Evolutionary conservation across 345 rosid genomes (phyloP).

Genomic region (Rhodamnia rubescens): DNA sequence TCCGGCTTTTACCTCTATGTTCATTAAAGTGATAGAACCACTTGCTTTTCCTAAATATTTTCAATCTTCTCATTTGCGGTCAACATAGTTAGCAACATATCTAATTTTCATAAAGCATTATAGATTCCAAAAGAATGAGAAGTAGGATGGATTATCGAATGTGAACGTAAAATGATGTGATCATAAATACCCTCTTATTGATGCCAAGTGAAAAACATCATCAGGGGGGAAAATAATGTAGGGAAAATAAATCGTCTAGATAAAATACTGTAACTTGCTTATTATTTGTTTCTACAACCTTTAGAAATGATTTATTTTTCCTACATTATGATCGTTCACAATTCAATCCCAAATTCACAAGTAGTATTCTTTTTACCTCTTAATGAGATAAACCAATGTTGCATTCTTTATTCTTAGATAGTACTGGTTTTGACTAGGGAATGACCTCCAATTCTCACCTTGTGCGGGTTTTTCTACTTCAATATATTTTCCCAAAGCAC

Average conservation of each 20-base stretch:
- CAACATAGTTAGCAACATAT: not conserved
- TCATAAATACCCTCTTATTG: not conserved
- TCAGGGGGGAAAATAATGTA: not conserved
- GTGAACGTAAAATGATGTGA: not conserved
- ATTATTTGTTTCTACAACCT: not conserved
- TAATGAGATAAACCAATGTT: not conserved
- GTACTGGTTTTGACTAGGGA: not conserved
- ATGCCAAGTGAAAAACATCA: not conserved
- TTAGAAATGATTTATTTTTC: not conserved
- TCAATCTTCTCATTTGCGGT: not conserved
- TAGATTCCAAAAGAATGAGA: not conserved
- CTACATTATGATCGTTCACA: not conserved
- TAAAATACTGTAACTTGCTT: not conserved
- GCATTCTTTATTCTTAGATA: not conserved
- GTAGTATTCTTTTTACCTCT: not conserved
- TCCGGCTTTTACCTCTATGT: not conserved
- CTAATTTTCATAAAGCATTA: not conserved
- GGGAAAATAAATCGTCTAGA: not conserved
- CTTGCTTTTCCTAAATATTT: not conserved
- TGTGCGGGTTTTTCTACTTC: too few species aligned
- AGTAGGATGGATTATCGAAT: not conserved
- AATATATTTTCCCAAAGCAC: not conserved
- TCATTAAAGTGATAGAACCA: not conserved
- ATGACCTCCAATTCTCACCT: too few species aligned
- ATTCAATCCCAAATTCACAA: not conserved